Percentiles rank a stretch among this genome's conserved stretches.
Conservation (phyloP, 768 basidiomycete species). For the Suillus subluteus region DNA sequence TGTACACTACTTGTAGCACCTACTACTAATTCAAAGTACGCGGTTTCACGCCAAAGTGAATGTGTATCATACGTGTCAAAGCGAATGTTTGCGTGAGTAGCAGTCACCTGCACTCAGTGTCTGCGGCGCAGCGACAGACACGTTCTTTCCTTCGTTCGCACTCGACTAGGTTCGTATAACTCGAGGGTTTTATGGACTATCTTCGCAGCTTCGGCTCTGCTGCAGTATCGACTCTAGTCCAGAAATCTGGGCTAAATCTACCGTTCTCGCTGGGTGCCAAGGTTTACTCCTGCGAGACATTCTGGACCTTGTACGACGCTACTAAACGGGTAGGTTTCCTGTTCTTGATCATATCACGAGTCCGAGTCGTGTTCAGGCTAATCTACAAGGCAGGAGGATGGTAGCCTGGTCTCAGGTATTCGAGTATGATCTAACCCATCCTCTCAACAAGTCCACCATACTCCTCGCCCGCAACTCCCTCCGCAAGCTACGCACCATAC, state of each 20-base stretch:
- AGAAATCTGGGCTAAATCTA: slow-evolving; percentile 88
- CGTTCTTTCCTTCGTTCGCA: not conserved
- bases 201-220: slow-evolving; percentile 80
- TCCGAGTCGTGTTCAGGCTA: slow-evolving; percentile 21
- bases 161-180: not conserved
- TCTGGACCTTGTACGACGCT: slow-evolving; percentile 88
- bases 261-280: slow-evolving; percentile 85
- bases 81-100: not conserved
- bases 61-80: slow-evolving; percentile 5
- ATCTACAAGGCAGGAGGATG: slow-evolving; percentile 73
- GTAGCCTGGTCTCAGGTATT: slow-evolving; percentile 85
- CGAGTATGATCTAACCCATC: slow-evolving; percentile 80
- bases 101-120: not conserved
- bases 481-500: slow-evolving; percentile 84
- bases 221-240: slow-evolving; percentile 88
- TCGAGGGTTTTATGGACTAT: slow-evolving; percentile 65
- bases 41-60: not conserved
- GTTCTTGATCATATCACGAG: not conserved
- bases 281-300: slow-evolving; percentile 65
- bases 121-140: not conserved
- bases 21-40: not conserved
- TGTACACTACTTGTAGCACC: not conserved
- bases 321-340: slow-evolving; percentile 71
- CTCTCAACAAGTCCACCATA: slow-evolving; percentile 58
- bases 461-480: slow-evolving; percentile 88